These are phyloP conservation scores for Salix purpurea DNA, from an alignment of 345 rosid genomes.

Conservation along the genomic window DNA sequence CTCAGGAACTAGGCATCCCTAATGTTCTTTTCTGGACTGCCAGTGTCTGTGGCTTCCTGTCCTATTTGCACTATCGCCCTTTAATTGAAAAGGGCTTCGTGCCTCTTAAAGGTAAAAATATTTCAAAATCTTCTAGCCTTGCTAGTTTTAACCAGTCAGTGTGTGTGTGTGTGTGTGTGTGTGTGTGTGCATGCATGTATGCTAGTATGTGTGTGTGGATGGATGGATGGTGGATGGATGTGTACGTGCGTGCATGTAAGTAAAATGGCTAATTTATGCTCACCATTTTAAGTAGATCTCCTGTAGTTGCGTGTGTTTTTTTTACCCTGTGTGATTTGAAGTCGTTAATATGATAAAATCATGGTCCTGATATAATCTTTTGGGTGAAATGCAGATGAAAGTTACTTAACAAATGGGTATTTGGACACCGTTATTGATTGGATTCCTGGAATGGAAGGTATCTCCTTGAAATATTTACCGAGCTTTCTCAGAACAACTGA, in stretches of 20 bases:
- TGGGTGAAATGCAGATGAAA: slow-evolving; percentile 4
- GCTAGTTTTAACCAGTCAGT: no score
- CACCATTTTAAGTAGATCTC: no score
- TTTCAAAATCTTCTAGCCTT: not conserved
- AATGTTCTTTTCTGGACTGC: slow-evolving; percentile 9
- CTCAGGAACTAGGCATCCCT: not conserved
- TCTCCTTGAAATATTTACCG: slow-evolving; percentile 7
- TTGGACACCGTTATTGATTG: slow-evolving; percentile 13
- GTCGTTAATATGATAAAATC: no score
- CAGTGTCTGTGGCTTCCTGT: slow-evolving; percentile 11
- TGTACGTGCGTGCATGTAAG: no score
- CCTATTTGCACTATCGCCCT: not conserved
- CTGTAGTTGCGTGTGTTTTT: no score
- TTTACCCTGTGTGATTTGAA: no score
- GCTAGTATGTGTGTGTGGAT: no score
- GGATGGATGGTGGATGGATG: no score
- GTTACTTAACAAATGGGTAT: slow-evolving; percentile 15
- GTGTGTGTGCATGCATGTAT: no score
- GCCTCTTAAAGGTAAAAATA: slow-evolving; percentile 2
- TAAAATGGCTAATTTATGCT: no score
- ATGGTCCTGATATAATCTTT: not conserved
- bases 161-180: no score
- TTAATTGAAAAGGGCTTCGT: slow-evolving; percentile 6
- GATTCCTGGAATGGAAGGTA: slow-evolving; percentile 9
- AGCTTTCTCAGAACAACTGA: slow-evolving; percentile 14